These are phyloP conservation scores for Boletus vinaceobasis DNA, from an alignment of 768 basidiomycete species.

Conservation along the genomic window DNA sequence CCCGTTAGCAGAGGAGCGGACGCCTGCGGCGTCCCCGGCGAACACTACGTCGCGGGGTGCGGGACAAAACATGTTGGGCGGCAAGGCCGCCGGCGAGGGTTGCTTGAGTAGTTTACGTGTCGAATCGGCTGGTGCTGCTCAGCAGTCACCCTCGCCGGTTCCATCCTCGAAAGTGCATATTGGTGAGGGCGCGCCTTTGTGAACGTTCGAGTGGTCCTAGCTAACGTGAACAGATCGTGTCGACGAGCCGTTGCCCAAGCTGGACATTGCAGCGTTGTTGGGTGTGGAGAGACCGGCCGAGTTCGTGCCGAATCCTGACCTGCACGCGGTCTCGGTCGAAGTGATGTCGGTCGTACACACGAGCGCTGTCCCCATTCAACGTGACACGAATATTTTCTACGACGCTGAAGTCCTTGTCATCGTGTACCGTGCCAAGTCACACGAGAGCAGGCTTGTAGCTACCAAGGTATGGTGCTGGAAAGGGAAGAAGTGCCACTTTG, in stretches of 20 bases:
- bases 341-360: constrained; percentile 57
- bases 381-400: constrained; percentile 58
- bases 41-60: constrained; percentile 45
- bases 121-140: neutral
- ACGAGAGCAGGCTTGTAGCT: constrained; percentile 58
- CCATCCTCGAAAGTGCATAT: constrained; percentile 28
- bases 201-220: neutral
- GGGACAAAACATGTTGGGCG: constrained; percentile 2
- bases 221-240: constrained; percentile 32
- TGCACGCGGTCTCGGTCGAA: constrained; percentile 69
- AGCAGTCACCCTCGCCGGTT: neutral
- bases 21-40: constrained; percentile 52
- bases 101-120: constrained; percentile 9
- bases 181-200: constrained; percentile 23
- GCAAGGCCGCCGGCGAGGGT: constrained; percentile 10
- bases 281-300: constrained; percentile 14
- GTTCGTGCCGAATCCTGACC: constrained; percentile 32
- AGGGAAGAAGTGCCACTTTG: constrained; percentile 51
- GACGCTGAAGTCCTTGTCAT: constrained; percentile 69
- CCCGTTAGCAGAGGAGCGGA: constrained; percentile 64
- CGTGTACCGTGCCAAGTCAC: constrained; percentile 66
- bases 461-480: constrained; percentile 78
- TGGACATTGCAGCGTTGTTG: constrained; percentile 50
- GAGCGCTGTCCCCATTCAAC: constrained; percentile 44
- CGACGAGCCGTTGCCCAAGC: constrained; percentile 43